phyloP scores from a whole-genome alignment of 345 rosid genomes.

The Hirschfeldia incana region DNA sequence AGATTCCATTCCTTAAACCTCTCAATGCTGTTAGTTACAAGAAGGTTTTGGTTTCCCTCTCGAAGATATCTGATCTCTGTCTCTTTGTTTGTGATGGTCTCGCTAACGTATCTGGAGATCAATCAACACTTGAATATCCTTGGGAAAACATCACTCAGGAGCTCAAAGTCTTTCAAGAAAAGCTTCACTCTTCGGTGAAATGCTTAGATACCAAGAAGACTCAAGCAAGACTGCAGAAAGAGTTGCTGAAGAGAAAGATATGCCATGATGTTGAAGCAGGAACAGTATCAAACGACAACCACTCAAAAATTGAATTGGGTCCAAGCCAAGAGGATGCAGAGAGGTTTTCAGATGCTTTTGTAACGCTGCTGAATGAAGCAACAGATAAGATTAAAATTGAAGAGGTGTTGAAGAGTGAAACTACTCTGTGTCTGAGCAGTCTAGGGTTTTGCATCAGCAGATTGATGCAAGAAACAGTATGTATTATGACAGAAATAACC shows the following conservation, averaged over 20 bases:
- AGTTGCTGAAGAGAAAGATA: constrained; percentile 43
- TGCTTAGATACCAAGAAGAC: constrained; percentile 51
- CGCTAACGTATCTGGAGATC: constrained; percentile 41
- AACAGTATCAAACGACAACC: constrained; percentile 34
- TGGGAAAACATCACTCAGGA: constrained; percentile 47
- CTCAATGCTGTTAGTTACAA: constrained; percentile 46
- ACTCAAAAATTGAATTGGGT: constrained; percentile 21
- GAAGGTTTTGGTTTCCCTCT: constrained; percentile 45
- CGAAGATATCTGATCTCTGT: constrained; percentile 48
- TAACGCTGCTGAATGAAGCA: constrained; percentile 41
- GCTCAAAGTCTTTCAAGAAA: constrained; percentile 45
- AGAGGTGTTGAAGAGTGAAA: constrained; percentile 44
- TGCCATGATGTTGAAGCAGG: constrained; percentile 58
- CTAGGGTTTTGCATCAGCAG: constrained; percentile 58
- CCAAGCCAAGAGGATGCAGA: constrained; percentile 41
- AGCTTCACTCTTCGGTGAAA: constrained; percentile 43
- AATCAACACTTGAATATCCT: constrained; percentile 23
- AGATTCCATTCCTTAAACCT: constrained; percentile 52
- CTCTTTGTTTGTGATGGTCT: constrained; percentile 40
- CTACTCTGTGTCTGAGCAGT: constrained; percentile 45
- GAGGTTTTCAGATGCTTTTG: constrained; percentile 42
- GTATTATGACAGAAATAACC: constrained; percentile 47
- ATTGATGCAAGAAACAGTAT: constrained; percentile 51
- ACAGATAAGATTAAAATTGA: constrained; percentile 37
- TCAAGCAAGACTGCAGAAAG: constrained; percentile 28